Percentiles rank a stretch among this genome's conserved stretches.
These are phyloP conservation scores for Clarireedia homoeocarpa DNA, from an alignment of 2,329 filamentous ascomycete species.

Conservation along the genomic window DNA sequence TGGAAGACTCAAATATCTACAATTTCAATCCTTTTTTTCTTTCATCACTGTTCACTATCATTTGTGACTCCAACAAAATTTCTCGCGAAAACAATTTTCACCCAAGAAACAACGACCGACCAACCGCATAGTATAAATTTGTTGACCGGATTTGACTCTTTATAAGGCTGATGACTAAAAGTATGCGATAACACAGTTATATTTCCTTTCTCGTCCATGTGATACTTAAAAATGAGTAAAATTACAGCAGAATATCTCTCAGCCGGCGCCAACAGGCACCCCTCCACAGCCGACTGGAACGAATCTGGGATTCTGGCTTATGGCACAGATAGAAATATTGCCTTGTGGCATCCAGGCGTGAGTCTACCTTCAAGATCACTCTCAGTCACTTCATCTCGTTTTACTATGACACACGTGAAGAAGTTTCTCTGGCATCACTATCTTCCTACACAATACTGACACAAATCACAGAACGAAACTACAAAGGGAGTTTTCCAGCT, in stretches of 20 bases:
- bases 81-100: conserved; percentile 9
- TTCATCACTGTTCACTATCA: neutral
- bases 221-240: conserved; percentile 18
- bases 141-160: no score
- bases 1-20: no score
- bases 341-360: conserved; percentile 77
- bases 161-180: neutral
- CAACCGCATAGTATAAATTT: neutral
- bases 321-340: conserved; percentile 82
- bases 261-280: conserved; percentile 83
- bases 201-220: neutral
- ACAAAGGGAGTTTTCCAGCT: conserved; percentile 54
- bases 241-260: conserved; percentile 32
- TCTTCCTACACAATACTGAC: neutral
- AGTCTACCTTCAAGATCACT: conserved; percentile 28
- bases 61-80: conserved; percentile 4
- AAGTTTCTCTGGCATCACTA: neutral
- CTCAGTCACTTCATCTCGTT: neutral
- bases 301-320: conserved; percentile 69
- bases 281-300: conserved; percentile 86
- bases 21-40: no score
- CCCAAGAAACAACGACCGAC: neutral
- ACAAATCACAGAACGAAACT: conserved; percentile 13
- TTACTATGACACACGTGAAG: neutral
- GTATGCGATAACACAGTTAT: neutral